A percentile compares a stretch with the other conserved stretches of the same genome.
phyloP scores from a whole-genome alignment of 305 asterid genomes.

The Fraxinus velutina region DNA sequence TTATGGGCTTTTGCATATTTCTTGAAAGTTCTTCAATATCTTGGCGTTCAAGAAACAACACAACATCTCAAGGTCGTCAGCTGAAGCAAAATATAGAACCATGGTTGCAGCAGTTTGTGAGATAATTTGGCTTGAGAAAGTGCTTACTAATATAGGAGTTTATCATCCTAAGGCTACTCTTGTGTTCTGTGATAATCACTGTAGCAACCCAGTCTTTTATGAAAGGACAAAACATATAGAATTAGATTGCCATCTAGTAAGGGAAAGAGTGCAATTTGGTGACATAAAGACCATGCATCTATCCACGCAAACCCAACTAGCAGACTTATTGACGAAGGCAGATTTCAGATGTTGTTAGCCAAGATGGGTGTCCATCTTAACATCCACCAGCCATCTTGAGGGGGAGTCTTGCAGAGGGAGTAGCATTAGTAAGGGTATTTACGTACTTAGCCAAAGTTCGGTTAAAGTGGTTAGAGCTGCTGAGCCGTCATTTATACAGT shows the following conservation, averaged over 20 bases:
- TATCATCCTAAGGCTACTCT: not conserved
- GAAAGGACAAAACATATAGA: not conserved
- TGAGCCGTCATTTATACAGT: not conserved
- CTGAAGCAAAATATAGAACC: no score
- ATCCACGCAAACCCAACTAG: not conserved
- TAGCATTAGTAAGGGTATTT: not conserved
- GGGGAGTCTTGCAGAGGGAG: not conserved
- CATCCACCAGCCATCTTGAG: not conserved
- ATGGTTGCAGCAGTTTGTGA: no score
- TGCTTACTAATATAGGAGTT: not conserved
- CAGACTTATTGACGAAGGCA: not conserved
- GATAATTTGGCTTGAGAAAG: not conserved
- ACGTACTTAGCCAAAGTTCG: not conserved
- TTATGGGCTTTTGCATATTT: not conserved
- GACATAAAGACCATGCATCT: not conserved
- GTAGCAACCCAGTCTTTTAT: not conserved
- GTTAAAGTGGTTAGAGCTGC: not conserved
- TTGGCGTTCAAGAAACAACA: not conserved
- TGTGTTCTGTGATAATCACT: not conserved
- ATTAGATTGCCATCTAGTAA: not conserved
- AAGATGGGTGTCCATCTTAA: not conserved
- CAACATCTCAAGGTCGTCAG: no score
- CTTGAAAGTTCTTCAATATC: not conserved
- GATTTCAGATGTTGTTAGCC: not conserved
- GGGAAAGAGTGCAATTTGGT: not conserved